Evolutionary conservation across 352 stramenopile species (phyloP).

Genomic region (Phytophthora uliginosa): DNA sequence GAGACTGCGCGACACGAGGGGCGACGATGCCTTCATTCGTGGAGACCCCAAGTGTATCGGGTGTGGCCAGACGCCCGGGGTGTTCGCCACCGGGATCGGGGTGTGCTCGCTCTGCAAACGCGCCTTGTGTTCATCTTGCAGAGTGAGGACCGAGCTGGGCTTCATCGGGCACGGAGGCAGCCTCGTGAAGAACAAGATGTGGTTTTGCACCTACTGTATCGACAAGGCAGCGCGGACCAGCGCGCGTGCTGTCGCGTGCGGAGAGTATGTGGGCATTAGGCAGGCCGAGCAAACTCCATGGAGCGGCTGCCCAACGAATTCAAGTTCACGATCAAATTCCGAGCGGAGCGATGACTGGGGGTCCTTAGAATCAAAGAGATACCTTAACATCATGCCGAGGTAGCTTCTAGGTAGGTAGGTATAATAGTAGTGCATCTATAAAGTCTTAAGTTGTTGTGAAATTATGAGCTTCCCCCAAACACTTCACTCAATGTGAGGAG

Average conservation of each 20-base stretch:
- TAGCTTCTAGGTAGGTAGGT: not conserved
- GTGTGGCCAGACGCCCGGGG: slow-evolving; percentile 34
- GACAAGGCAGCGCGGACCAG: slow-evolving; percentile 28
- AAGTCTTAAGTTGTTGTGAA: not conserved
- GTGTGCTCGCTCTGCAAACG: slow-evolving; percentile 38
- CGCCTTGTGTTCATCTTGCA: slow-evolving; percentile 34
- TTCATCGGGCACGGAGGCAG: slow-evolving; percentile 23
- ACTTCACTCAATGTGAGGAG: no score
- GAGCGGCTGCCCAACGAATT: slow-evolving; percentile 26
- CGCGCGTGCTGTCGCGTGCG: slow-evolving; percentile 28
- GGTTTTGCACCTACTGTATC: slow-evolving; percentile 40
- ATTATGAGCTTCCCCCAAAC: no score
- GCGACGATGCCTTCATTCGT: slow-evolving; percentile 13
- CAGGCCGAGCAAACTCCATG: slow-evolving; percentile 16
- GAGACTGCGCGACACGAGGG: slow-evolving; percentile 6
- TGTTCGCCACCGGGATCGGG: slow-evolving; percentile 36
- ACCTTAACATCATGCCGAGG: slow-evolving; percentile 34
- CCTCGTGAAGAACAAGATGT: slow-evolving; percentile 38
- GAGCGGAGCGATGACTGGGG: slow-evolving; percentile 28
- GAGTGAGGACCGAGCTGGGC: slow-evolving; percentile 33
- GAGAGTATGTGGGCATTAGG: slow-evolving; percentile 27
- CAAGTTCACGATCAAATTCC: slow-evolving; percentile 25
- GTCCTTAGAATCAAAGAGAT: slow-evolving; percentile 28
- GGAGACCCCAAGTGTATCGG: slow-evolving; percentile 38
- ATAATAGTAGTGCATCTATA: not conserved